Base-by-base conservation (phyloP, 108 stramenopile genomes). In the Cylindrotheca closterium region DNA sequence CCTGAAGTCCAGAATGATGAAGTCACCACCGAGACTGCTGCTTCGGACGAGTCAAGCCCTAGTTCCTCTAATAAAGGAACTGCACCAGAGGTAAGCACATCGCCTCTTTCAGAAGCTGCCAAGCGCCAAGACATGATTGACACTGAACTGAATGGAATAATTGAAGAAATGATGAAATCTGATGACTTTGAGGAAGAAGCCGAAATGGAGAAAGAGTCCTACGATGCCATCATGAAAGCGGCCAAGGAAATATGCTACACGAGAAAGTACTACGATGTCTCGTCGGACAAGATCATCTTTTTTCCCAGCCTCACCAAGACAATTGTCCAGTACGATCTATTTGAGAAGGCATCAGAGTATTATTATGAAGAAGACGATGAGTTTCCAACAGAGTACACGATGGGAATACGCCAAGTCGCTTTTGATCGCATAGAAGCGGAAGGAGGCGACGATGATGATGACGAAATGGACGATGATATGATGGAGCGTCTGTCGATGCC, bases 291-390 rank as follows among this genome's bases (percentile, higher is more conserved):
- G 31, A 30, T 73, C 3, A 42, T 73, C 7, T 53, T 19, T 25
- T 73, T 65, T 33, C 71, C 71, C 4, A 59, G 63, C 15, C 37
- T 65, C 3, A 47, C 19, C 0, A 58, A 58, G 27, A 47, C 71
- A 0, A 51, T 58, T 58, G 25, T 73, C 33, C 55, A 53, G 30
- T 73, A 73, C 37, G 42, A 47, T 1, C 24, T 73, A 17, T 53
- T 73, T 24, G 71, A 73, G 45, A 63, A 64, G 29, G 71, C 71
- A 22, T 63, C 58, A 42, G 60, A 73, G 29, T 60, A 50, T 49
- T 73, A 65, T 42, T 72, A 48, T 51, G 57, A 64, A 19, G 71
- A 72, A 47, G 71, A 73, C n/a, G 71, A 73, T 12, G 71, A 73
- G 45, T 65, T 64, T 30, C 71, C 71, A 0, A 24, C 28, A n/a